Base-by-base conservation (phyloP, 805 yeast genomes). In the Debaryomyces maramus region DNA sequence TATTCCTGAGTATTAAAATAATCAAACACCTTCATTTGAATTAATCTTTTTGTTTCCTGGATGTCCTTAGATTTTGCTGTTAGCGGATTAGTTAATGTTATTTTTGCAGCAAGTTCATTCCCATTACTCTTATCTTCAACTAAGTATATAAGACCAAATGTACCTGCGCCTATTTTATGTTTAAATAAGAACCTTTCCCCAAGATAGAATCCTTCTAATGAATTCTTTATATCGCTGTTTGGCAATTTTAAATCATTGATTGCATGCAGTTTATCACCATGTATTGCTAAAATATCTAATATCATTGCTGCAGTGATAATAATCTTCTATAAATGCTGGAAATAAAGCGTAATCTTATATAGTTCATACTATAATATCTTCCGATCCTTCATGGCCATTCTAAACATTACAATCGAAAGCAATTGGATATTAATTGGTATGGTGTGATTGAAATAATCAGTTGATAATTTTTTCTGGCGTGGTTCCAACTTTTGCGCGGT, bases 71-170 rank as follows among this genome's bases (percentile, higher is more conserved):
- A 53, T n/a, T 59, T 55, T 43, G 48, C 57, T 37, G 42, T 50
- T 40, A 37, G 39, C 2, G 67, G 58, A 39, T 69, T 66, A 47
- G 82, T 81, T 31, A 82, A 65, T 3, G 85, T 70, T 38, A 84
- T 80, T 57, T 88, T 88, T 44, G 89, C 78, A 2, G 96, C 96
- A 51, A 70, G 81, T 15, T 67, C 62, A 34, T 68, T 61, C 13
- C 74, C 71, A 0, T 83, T 73, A 31, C 50, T 53, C 15, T 71
- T 47, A 55, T 88, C 84, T 43, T 73, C 61, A 3, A 87, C 89
- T 13, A 78, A 70, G 65, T 84, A 87, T 6, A 88, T 91, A 22
- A 84, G 70, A 4, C 95, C 95, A 53, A 83, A 88, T 16, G 95
- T 89, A 19, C 97, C 97, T 0, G 91, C 77, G 6, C 96, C 96